Evolutionary conservation across 2,329 filamentous ascomycete species (phyloP), one percentile per base, ranked within the genome.

Genomic region (Fusarium sp.): DNA sequence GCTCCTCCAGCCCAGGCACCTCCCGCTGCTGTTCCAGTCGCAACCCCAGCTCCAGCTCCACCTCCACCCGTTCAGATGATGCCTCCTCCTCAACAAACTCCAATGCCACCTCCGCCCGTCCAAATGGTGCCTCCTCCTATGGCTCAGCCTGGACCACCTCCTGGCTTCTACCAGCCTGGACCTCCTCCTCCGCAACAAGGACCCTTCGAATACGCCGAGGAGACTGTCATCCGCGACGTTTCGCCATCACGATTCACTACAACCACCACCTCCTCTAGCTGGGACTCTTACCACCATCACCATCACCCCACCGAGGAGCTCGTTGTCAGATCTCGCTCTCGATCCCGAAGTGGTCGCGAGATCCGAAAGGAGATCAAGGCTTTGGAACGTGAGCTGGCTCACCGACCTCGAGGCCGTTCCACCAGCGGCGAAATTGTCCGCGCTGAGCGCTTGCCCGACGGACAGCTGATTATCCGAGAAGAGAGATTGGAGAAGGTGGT

Each of bases 321-420:
- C 8, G 84, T 84, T 5, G 75, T 87, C 18, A 77, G 83, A 12
- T 81, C 85, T 48, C 84, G 79, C 26, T 85, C 83, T 10, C 81
- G 81, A 3, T 85, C 84, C 6, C 83, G 83, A 68, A 79, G 83
- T 12, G 89, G 91, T 45, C 87, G 90, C 24, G 91, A 94, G 15
- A 91, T 96, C 73, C 88, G 90, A 54, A 87, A 90, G 36, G 93
- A 96, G 78, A 94, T 95, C 65, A 88, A 88, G 18, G 88, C 88
- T 3, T 85, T 95, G 3, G 93, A 95, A 82, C 87, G 80, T 28
- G 79, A 83, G 66, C 73, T 81, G n/a, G 80, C 70, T 2, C 82
- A 82, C 48, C 79, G 82, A 62, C 82, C 79, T 54, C 79, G 80
- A 71, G 80, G 75, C 65, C 80, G 80, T 22, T 75, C 75, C 54